A percentile compares a stretch with the other conserved stretches of the same genome.
phyloP scores from a whole-genome alignment of 2,329 filamentous ascomycete genomes.

The Eutypella sp. region DNA sequence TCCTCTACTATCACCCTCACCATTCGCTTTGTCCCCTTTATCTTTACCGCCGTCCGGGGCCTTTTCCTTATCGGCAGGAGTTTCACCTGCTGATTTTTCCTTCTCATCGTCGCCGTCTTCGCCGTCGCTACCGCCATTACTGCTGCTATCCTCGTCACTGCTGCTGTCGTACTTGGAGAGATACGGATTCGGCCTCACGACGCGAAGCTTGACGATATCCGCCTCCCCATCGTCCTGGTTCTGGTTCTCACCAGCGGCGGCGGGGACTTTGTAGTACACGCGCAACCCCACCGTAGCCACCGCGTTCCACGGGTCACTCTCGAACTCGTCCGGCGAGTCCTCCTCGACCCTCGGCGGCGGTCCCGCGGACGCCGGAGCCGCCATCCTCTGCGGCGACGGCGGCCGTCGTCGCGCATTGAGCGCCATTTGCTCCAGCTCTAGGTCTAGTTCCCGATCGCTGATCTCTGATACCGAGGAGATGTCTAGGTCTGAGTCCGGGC shows the following conservation, averaged over 20 bases:
- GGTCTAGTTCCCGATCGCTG: slow-evolving; percentile 35
- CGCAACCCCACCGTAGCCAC: slow-evolving; percentile 56
- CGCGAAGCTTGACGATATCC: slow-evolving; percentile 33
- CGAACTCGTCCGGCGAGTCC: slow-evolving; percentile 52
- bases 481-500: background rate
- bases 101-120: slow-evolving; percentile 16
- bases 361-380: background rate
- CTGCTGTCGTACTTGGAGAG: slow-evolving; percentile 18
- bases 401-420: too few relatives aligned
- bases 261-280: slow-evolving; percentile 50
- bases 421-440: slow-evolving; percentile 21
- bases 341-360: slow-evolving; percentile 41
- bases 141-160: slow-evolving; percentile 18
- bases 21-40: slow-evolving; percentile 16
- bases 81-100: too few relatives aligned
- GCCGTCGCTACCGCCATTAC: slow-evolving; percentile 15
- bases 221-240: slow-evolving; percentile 25
- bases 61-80: slow-evolving; percentile 15
- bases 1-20: slow-evolving; percentile 18
- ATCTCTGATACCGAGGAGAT: slow-evolving; percentile 31
- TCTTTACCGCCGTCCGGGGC: slow-evolving; percentile 12
- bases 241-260: too few relatives aligned
- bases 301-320: slow-evolving; percentile 58
- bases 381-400: too few relatives aligned
- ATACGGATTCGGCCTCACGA: slow-evolving; percentile 34